Percentiles rank a stretch among this genome's conserved stretches.
These are phyloP conservation scores for Peronosclerospora sorghi DNA, from an alignment of 352 stramenopile species.

Conservation along the genomic window DNA sequence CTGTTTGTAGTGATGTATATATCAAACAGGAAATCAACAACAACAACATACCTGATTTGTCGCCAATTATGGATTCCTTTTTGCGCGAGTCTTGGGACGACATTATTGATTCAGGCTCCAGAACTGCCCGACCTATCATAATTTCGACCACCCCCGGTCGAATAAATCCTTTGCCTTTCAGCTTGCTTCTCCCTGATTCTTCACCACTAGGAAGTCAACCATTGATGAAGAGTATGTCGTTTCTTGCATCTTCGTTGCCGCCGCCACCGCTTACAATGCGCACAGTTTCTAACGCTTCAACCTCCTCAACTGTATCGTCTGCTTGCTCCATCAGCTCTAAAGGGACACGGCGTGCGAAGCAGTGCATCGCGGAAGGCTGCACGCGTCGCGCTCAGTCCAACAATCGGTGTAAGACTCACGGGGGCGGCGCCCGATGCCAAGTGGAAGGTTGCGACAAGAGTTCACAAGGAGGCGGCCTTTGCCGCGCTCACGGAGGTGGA, in stretches of 20 bases:
- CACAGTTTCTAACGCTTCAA: conserved; percentile 16
- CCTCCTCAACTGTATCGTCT: conserved; percentile 15
- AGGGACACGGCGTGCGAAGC: conserved; percentile 36
- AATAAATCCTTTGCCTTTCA: conserved; percentile 21
- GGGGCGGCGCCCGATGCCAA: conserved; percentile 63
- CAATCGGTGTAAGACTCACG: conserved; percentile 75
- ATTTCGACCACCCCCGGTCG: conserved; percentile 12
- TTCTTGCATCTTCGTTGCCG: conserved; percentile 10
- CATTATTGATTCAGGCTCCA: conserved; percentile 19
- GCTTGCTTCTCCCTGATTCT: conserved; percentile 12
- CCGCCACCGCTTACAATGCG: conserved; percentile 12
- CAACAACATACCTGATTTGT: conserved; percentile 22
- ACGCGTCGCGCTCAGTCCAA: conserved; percentile 60
- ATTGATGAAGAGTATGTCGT: conserved; percentile 12
- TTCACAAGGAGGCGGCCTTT: conserved; percentile 60
- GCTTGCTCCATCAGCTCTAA: conserved; percentile 20
- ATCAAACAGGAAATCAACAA: conserved; percentile 31
- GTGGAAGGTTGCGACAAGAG: conserved; percentile 60
- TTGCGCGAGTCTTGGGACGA: conserved; percentile 48
- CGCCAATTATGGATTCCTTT: conserved; percentile 49
- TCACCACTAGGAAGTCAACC: conserved; percentile 3
- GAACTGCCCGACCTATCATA: conserved; percentile 11
- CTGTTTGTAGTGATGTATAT: conserved; percentile 11
- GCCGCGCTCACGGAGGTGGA: conserved; percentile 33
- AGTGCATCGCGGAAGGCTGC: conserved; percentile 53